These are phyloP conservation scores for Nicotiana sylvestris DNA, from an alignment of 257 asterid species.

Conservation along the genomic window DNA sequence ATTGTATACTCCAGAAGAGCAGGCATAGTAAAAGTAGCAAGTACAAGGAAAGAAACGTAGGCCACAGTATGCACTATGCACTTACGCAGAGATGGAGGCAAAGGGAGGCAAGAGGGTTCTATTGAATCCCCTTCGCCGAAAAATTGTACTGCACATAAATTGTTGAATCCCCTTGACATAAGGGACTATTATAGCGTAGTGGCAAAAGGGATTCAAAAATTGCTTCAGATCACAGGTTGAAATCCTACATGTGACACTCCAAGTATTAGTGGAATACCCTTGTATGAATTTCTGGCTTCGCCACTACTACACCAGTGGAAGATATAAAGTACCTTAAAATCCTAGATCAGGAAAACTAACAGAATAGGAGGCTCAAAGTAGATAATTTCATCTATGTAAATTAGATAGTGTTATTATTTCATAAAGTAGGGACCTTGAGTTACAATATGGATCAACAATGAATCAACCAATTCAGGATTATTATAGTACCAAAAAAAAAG, in stretches of 20 bases:
- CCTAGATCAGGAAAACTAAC: not conserved
- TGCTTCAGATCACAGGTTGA: too few relatives aligned
- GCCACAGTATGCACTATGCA: not conserved
- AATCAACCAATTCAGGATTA: conserved; percentile 16
- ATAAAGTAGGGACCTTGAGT: not conserved
- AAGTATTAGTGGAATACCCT: too few relatives aligned
- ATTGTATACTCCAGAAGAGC: not conserved
- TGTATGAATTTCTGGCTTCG: too few relatives aligned
- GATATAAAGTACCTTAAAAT: not conserved
- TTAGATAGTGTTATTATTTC: not conserved
- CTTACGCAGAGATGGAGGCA: not conserved
- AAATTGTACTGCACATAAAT: too few relatives aligned
- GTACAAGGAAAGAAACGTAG: not conserved
- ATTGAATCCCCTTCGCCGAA: too few relatives aligned
- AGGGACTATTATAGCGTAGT: too few relatives aligned
- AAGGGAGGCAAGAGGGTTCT: too few relatives aligned
- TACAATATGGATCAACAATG: not conserved
- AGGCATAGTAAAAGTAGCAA: not conserved
- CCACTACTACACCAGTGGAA: not conserved
- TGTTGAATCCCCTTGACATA: too few relatives aligned
- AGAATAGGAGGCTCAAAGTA: not conserved
- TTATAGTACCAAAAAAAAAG: not conserved
- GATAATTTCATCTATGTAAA: not conserved
- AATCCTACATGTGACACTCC: too few relatives aligned
- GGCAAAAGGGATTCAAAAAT: too few relatives aligned